Base-by-base conservation (phyloP, 768 basidiomycete genomes). In the Tricholoma furcatifolium region DNA sequence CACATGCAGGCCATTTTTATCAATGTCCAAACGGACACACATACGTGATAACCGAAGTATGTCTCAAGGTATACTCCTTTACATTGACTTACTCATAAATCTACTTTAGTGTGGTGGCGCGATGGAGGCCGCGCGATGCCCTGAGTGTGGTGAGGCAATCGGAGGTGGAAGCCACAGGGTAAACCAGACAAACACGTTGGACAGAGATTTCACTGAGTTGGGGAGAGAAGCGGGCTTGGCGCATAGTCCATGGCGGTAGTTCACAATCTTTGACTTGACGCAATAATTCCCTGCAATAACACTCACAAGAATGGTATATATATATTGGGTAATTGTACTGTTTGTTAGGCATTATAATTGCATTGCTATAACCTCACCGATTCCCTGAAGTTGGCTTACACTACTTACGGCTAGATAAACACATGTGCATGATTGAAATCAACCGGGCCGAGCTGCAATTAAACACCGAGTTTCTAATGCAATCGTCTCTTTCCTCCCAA, bases 1-100 rank as follows among this genome's bases (percentile, higher is more conserved):
- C 66, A 8, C 67, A 70, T 6, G 65, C 71, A 2, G 77, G 77
- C 0, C 78, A 79, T 58, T 80, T 74, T 53, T 79, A 77, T 51
- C 74, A 71, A 15, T 82, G 81, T 51, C 74, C 68, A 0, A 85
- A 85, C 45, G 85, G 85, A 0, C 85, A 87, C 57, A 71, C 77
- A 0, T 87, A 81, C 50, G 78, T 82, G 2, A 85, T 87, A 31
- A 67, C 62, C 0, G 78, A 85, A 63, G 82, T 85, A 51, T 24
- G 70, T 58, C 50, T 6, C 15, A 1, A 10, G 18, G 36, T 45
- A 6, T 39, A 12, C 32, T 17, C 7, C 12, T 6, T 12, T n/a
- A 52, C 3, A 7, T 23, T 45, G 24, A 34, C 32, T 12, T 23
- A 15, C 17, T 36, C 40, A 27, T 11, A n/a, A 1, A 31, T 46